Conservation (phyloP, 768 basidiomycete genomes). For the Exidia glandulosa region DNA sequence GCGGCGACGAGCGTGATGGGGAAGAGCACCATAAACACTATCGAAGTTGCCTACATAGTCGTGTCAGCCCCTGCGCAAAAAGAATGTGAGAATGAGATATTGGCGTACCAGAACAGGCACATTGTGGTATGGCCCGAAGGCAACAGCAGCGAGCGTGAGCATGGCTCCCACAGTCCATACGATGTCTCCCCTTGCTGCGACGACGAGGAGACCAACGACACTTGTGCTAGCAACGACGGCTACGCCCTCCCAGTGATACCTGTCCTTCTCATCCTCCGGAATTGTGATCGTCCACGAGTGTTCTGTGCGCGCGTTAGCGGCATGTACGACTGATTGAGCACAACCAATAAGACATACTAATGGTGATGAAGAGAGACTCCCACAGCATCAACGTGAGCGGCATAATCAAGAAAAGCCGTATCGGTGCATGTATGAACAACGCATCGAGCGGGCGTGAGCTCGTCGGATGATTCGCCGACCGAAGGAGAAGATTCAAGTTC, state of each 20-base stretch:
- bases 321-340: background rate
- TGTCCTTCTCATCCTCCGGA: conserved; percentile 37
- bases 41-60: background rate
- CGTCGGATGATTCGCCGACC: conserved; percentile 47
- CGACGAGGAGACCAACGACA: conserved; percentile 39
- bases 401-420: conserved; percentile 53
- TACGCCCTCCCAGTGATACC: conserved; percentile 65
- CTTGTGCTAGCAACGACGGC: conserved; percentile 58
- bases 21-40: background rate
- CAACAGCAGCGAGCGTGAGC: conserved; percentile 51
- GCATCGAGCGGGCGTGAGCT: conserved; percentile 58
- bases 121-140: conserved; percentile 47
- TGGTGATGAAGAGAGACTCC: background rate
- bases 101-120: conserved; percentile 38
- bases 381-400: conserved; percentile 45
- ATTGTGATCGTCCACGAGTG: conserved; percentile 46
- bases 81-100: background rate
- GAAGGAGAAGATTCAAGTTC: conserved; percentile 64
- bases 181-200: conserved; percentile 49
- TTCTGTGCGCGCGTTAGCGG: background rate
- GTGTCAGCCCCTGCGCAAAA: background rate
- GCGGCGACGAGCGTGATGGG: conserved; percentile 47
- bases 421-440: conserved; percentile 77
- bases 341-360: background rate
- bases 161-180: conserved; percentile 67